Evolutionary conservation across 2,329 filamentous ascomycete genomes (phyloP).

Genomic region (Calonectria ilicicola): DNA sequence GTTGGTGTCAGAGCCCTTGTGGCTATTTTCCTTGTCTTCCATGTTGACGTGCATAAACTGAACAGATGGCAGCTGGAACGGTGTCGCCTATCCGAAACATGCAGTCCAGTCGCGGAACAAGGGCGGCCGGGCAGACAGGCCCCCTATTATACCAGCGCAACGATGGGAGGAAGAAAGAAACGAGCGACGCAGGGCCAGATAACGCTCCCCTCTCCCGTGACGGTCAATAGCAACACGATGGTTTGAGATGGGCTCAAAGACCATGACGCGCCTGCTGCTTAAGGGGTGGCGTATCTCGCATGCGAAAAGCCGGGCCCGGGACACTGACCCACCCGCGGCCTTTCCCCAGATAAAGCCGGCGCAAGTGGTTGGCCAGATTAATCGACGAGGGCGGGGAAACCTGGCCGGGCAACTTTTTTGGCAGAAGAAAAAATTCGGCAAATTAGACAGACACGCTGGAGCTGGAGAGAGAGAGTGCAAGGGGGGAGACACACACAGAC

Average conservation of each 20-base stretch:
- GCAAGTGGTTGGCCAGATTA: constrained; percentile 21
- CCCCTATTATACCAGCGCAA: not conserved
- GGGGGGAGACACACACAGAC: not conserved
- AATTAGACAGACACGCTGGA: not conserved
- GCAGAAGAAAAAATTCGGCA: not conserved
- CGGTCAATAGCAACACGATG: not conserved
- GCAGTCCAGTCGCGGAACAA: not conserved
- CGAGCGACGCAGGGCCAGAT: not conserved
- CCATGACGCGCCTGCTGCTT: constrained; percentile 1
- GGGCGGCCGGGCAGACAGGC: not conserved
- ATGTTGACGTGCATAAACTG: not conserved
- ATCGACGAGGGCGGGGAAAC: constrained; percentile 24
- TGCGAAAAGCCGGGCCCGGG: not conserved
- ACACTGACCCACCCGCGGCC: not conserved
- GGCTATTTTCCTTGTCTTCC: constrained; percentile 9
- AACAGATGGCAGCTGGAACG: not conserved
- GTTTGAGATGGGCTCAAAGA: not conserved
- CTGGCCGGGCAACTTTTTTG: not conserved
- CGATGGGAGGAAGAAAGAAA: no score
- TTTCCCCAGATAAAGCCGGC: constrained; percentile 1
- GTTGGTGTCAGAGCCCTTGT: not conserved
- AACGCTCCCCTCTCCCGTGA: not conserved
- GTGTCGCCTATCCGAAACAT: not conserved
- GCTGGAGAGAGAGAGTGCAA: not conserved
- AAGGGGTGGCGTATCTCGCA: not conserved